Percentiles rank a stretch among this genome's conserved stretches.
Evolutionary conservation across 768 basidiomycete species (phyloP).

Genomic region (Suillus spraguei): DNA sequence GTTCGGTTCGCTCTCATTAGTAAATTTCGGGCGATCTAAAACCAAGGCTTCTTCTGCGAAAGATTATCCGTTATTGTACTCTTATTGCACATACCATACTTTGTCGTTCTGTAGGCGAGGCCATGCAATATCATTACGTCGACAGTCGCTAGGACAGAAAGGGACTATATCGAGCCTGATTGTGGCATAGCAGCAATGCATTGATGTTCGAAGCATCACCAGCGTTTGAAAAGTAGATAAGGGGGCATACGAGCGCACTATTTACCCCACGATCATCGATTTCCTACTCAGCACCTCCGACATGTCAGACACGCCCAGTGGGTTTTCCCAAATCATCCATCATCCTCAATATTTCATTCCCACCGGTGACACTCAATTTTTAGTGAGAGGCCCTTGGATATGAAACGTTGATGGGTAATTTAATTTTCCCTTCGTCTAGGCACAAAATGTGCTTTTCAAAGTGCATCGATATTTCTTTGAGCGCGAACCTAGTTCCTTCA

Average conservation of each 20-base stretch:
- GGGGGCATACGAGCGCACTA: neutral
- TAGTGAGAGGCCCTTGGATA: conserved; percentile 42
- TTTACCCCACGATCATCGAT: neutral
- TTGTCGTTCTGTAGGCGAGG: neutral
- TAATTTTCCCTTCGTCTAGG: conserved; percentile 27
- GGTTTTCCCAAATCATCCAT: conserved; percentile 23
- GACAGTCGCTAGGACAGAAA: neutral
- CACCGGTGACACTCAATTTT: conserved; percentile 54
- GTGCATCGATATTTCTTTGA: conserved; percentile 41
- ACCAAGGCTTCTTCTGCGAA: neutral
- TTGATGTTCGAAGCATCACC: neutral
- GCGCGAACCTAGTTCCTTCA: conserved; percentile 36
- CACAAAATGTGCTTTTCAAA: conserved; percentile 34
- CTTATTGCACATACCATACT: neutral
- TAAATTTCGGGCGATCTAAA: too few relatives aligned
- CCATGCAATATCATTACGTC: conserved; percentile 1
- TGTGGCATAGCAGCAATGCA: neutral
- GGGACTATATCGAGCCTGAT: neutral
- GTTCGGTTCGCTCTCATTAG: neutral
- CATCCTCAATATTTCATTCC: conserved; percentile 50
- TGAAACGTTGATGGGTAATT: neutral
- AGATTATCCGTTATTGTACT: conserved; percentile 1
- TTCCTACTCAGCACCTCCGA: neutral
- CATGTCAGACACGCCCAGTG: neutral
- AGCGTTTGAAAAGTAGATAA: conserved; percentile 3